These are phyloP conservation scores for Graphilbum ipis-grandicollis DNA, from an alignment of 2,329 filamentous ascomycete genomes.

Conservation along the genomic window DNA sequence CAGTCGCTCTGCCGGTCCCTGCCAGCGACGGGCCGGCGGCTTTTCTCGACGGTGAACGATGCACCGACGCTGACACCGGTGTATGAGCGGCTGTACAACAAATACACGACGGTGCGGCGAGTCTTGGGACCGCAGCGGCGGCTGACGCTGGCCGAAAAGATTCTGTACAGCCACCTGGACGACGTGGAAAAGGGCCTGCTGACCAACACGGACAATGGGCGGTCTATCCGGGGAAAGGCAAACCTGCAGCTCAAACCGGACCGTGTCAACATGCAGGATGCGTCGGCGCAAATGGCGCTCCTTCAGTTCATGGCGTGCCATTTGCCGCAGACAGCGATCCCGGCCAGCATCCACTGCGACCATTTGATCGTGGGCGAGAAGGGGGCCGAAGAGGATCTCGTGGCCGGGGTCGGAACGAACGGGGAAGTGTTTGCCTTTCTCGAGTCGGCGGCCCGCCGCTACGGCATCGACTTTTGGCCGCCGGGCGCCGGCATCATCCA, in stretches of 20 bases:
- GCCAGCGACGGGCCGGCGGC: slow-evolving; percentile 13
- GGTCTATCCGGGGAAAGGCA: slow-evolving; percentile 66
- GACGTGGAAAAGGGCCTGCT: slow-evolving; percentile 78
- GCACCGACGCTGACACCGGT: slow-evolving; percentile 40
- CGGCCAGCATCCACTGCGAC: slow-evolving; percentile 96
- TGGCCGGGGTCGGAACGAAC: slow-evolving; percentile 74
- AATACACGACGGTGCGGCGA: slow-evolving; percentile 56
- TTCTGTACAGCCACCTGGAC: slow-evolving; percentile 89
- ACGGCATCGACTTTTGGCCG: slow-evolving; percentile 91
- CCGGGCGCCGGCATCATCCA: slow-evolving; percentile 92
- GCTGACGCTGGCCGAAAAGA: slow-evolving; percentile 92
- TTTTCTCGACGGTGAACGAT: slow-evolving; percentile 19
- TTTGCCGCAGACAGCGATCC: slow-evolving; percentile 74
- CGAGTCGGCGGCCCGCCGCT: slow-evolving; percentile 78
- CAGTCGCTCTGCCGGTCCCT: slow-evolving; percentile 15
- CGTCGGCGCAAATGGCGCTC: slow-evolving; percentile 93
- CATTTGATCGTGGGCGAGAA: slow-evolving; percentile 95
- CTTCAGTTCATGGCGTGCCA: slow-evolving; percentile 98
- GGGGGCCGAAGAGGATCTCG: slow-evolving; percentile 73
- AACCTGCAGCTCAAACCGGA: slow-evolving; percentile 97
- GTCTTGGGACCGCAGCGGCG: slow-evolving; percentile 44
- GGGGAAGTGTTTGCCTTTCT: slow-evolving; percentile 97
- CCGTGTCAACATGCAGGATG: slow-evolving; percentile 97
- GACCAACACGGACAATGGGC: slow-evolving; percentile 66
- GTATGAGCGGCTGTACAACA: slow-evolving; percentile 66